phyloP scores from a whole-genome alignment of 2,329 filamentous ascomycete genomes.

The Juglanconis oblonga region DNA sequence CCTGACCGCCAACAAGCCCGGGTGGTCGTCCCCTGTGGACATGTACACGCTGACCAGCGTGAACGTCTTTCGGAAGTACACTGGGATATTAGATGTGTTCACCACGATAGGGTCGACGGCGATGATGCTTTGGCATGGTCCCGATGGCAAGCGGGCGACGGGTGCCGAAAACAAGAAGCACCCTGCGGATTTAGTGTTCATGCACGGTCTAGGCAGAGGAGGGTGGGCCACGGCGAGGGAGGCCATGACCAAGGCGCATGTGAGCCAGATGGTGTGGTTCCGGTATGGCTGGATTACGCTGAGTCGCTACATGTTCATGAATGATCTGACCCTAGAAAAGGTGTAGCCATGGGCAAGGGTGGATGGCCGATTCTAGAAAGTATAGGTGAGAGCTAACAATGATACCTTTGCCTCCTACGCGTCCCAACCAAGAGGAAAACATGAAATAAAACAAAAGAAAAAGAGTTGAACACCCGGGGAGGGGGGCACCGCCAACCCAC shows the following conservation, averaged over 20 bases:
- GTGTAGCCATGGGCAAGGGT: constrained; percentile 15
- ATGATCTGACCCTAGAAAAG: constrained; percentile 68
- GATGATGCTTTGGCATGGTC: constrained; percentile 23
- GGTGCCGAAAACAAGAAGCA: constrained; percentile 35
- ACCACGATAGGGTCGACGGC: constrained; percentile 62
- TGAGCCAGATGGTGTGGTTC: constrained; percentile 99
- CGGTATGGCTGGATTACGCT: constrained; percentile 91
- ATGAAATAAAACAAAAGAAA: too few species aligned
- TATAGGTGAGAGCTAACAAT: too few species aligned
- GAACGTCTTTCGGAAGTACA: constrained; percentile 75
- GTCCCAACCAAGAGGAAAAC: too few species aligned
- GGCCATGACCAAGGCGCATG: constrained; percentile 87
- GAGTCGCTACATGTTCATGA: constrained; percentile 93
- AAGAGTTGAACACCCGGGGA: too few species aligned
- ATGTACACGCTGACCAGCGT: constrained; percentile 82
- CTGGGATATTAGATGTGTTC: constrained; percentile 71
- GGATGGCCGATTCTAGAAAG: too few species aligned
- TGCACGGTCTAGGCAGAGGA: constrained; percentile 64
- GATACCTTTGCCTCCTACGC: too few species aligned
- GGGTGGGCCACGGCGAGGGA: constrained; percentile 59
- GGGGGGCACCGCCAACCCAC: too few species aligned
- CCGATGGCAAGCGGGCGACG: constrained; percentile 24
- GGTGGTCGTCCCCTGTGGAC: constrained; percentile 70
- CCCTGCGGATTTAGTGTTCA: constrained; percentile 63
- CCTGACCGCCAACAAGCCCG: constrained; percentile 62